Conservation (phyloP, 192 early-diverging fungal species). For the Entophlyctis helioformis region DNA sequence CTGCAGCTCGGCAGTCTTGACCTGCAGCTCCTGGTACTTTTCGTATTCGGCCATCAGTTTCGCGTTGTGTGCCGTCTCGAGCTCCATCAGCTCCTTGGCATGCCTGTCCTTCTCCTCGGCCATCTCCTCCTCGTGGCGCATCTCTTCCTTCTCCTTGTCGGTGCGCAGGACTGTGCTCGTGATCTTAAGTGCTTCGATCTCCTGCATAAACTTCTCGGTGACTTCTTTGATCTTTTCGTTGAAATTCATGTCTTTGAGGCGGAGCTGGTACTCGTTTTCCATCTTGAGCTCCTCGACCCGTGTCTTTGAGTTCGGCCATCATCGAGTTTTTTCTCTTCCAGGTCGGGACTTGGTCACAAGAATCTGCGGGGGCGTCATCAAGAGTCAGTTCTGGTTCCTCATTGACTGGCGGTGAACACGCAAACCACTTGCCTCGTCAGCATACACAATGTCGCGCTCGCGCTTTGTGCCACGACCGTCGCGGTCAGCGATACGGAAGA, state of each 20-base stretch:
- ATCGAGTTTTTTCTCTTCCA: constrained; percentile 42
- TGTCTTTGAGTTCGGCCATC: constrained; percentile 32
- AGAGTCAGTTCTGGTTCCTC: too few relatives aligned
- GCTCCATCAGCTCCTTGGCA: constrained; percentile 29
- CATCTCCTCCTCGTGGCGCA: constrained; percentile 36
- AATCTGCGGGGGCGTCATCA: too few relatives aligned
- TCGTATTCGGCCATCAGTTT: constrained; percentile 49
- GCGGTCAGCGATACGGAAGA: constrained; percentile 32
- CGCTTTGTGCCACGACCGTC: constrained; percentile 18
- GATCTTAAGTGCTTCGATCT: constrained; percentile 43
- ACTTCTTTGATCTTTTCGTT: constrained; percentile 48
- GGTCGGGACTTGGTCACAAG: constrained; percentile 43
- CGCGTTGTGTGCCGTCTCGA: constrained; percentile 39
- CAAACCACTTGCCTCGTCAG: constrained; percentile 34
- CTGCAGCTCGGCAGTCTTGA: constrained; percentile 18
- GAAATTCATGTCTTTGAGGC: constrained; percentile 48
- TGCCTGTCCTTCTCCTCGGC: constrained; percentile 12
- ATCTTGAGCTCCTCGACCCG: constrained; percentile 44
- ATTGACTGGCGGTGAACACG: background rate
- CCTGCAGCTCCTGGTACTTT: constrained; percentile 36
- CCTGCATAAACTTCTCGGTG: constrained; percentile 32
- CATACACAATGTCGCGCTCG: constrained; percentile 14
- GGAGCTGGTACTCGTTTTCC: constrained; percentile 54
- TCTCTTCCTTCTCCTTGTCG: constrained; percentile 46
- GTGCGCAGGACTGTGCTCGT: constrained; percentile 23